These are phyloP conservation scores for Fusarium piperis DNA, from an alignment of 2,329 filamentous ascomycete genomes.

Conservation along the genomic window DNA sequence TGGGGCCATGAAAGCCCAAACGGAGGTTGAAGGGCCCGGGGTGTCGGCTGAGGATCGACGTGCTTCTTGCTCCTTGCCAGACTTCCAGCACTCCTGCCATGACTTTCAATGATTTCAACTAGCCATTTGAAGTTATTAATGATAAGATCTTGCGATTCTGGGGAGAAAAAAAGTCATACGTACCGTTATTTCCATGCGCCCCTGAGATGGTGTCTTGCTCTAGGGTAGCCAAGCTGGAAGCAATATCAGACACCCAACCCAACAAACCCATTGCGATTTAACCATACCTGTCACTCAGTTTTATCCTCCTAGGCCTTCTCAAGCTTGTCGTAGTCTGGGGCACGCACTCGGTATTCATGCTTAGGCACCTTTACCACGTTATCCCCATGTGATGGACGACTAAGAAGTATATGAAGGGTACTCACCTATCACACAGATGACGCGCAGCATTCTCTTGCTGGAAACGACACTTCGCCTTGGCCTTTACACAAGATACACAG, in stretches of 20 bases:
- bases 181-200: not conserved
- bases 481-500: conserved; percentile 43
- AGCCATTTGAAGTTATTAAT: not conserved
- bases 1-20: conserved; percentile 53
- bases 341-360: conserved; percentile 41
- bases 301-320: conserved; percentile 46
- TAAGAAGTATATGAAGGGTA: not conserved
- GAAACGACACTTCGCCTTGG: conserved; percentile 45
- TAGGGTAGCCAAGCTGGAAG: not conserved
- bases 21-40: conserved; percentile 28
- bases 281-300: conserved; percentile 38
- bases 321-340: conserved; percentile 44
- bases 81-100: not conserved
- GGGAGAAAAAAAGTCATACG: not conserved
- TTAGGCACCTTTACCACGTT: conserved; percentile 36
- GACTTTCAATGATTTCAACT: not conserved
- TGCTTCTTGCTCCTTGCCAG: not conserved
- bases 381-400: not conserved
- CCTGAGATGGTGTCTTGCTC: not conserved
- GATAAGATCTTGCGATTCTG: too few species aligned
- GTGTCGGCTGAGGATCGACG: not conserved
- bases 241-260: not conserved
- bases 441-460: conserved; percentile 30
- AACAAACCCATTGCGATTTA: not conserved
- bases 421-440: conserved; percentile 44